phyloP scores from a whole-genome alignment of 768 basidiomycete genomes.

The Neoboletus subvelutipes region DNA sequence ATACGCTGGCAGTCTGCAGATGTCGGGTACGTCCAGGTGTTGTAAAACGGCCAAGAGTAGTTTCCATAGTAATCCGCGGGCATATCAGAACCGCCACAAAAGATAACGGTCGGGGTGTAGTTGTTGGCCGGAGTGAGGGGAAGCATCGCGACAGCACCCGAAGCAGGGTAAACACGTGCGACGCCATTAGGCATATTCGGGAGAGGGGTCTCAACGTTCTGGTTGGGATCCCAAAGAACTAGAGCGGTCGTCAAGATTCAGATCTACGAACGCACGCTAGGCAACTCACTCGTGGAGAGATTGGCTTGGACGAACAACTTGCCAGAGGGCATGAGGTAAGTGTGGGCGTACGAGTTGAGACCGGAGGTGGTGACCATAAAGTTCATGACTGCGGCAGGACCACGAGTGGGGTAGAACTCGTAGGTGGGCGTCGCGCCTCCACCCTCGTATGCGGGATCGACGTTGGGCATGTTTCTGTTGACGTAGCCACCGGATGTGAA shows the following conservation, averaged over 20 bases:
- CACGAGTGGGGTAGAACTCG: conserved; percentile 74
- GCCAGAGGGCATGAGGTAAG: conserved; percentile 71
- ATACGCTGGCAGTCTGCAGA: conserved; percentile 78
- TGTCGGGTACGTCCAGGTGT: conserved; percentile 72
- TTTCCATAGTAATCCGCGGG: conserved; percentile 70
- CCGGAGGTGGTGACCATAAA: conserved; percentile 75
- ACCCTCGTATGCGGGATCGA: conserved; percentile 58
- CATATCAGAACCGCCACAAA: conserved; percentile 90
- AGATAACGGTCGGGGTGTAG: conserved; percentile 80
- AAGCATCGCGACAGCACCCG: conserved; percentile 85
- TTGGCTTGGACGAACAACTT: conserved; percentile 81
- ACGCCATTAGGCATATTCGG: conserved; percentile 74
- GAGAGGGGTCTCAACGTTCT: conserved; percentile 58
- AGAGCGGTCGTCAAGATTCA: background rate
- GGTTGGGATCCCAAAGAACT: conserved; percentile 53
- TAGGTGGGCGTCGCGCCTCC: conserved; percentile 73
- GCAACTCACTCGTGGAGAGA: conserved; percentile 58
- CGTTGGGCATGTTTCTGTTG: conserved; percentile 67
- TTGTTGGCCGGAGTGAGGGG: conserved; percentile 89
- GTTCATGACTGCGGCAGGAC: conserved; percentile 49
- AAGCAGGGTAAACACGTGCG: conserved; percentile 85
- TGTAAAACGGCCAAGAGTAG: conserved; percentile 67
- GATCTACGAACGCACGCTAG: background rate
- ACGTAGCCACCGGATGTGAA: conserved; percentile 74
- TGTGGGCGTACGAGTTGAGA: conserved; percentile 73